Conservation (phyloP, 2,329 filamentous ascomycete genomes). For the Ceratocystis cacaofunesta region DNA sequence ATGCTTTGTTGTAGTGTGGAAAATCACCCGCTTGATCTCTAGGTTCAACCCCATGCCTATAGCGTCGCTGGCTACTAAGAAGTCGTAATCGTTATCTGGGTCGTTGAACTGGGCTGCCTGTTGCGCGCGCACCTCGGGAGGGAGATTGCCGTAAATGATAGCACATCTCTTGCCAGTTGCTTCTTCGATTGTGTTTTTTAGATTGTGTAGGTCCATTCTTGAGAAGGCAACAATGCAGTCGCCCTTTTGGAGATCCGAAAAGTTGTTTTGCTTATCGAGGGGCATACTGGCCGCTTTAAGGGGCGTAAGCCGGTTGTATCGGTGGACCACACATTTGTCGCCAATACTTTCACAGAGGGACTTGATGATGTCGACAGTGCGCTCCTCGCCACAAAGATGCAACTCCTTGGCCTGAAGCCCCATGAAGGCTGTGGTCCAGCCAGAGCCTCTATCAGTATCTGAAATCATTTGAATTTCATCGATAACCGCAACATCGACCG, state of each 20-base stretch:
- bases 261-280: conserved; percentile 38
- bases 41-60: conserved; percentile 96
- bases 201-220: conserved; percentile 60
- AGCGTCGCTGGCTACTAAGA: conserved; percentile 81
- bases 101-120: conserved; percentile 93
- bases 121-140: conserved; percentile 80
- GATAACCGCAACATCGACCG: conserved; percentile 80
- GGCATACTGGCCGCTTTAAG: conserved; percentile 51
- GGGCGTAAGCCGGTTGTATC: conserved; percentile 70
- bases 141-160: conserved; percentile 81
- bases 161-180: conserved; percentile 67
- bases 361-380: conserved; percentile 64
- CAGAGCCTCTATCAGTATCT: conserved; percentile 66
- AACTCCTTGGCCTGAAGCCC: conserved; percentile 78
- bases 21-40: conserved; percentile 78
- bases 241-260: conserved; percentile 62
- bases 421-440: conserved; percentile 83
- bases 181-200: conserved; percentile 66
- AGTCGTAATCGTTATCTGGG: conserved; percentile 89
- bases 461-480: conserved; percentile 98
- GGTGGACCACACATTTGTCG: conserved; percentile 67
- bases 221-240: conserved; percentile 85
- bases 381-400: conserved; percentile 82
- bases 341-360: conserved; percentile 65
- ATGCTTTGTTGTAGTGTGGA: conserved; percentile 63